Base-by-base conservation (phyloP, 345 rosid genomes). In the Sonneratia alba region DNA sequence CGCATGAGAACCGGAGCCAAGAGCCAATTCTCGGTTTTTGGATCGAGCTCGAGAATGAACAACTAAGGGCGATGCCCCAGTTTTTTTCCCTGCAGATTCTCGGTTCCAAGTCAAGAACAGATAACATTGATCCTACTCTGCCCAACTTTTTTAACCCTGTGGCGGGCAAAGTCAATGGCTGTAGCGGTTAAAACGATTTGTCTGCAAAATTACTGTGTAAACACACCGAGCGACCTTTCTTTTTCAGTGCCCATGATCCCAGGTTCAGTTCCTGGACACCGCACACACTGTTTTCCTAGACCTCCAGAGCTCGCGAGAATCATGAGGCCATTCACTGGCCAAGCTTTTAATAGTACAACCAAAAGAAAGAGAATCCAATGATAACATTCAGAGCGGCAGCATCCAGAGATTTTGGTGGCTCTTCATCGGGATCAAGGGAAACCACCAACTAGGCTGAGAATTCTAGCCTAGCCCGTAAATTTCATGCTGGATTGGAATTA, bases 191-290 rank as follows among this genome's bases (percentile, higher is more conserved):
- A 40, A 40, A 47, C 13, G 13, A 13, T 9, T 47, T 47, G 51
- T 42, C 14, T 13, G 14, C 51, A 7, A 3, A 9, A 2, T 47
- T 47, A 47, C 51, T 47, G 51, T 47, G 51, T 4, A 15, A 53
- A 19, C 6, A 3, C 16, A 47, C 16, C 14, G 51, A 7, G 51
- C 3, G 22, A 19, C n/a, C 57, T 53, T 53, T 53, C 59, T 53
- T 53, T 53, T 18, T 53, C 59, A 18, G 36, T 24, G 65, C 36
- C 34, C 65, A 27, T 61, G 59, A 48, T 66, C 59, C 42, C 1
- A 36, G 67, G 69, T 53, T 36, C 63, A 70, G 43, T 71, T 70
- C 69, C 68, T 69, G 45, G 70, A 56, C 48, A 76, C 81, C 72
- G 73, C 32, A 59, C 79, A 82, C 53, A 70, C 36, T 42, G 11